Conservation (phyloP, 352 stramenopile genomes). For the Phytophthora uliginosa region DNA sequence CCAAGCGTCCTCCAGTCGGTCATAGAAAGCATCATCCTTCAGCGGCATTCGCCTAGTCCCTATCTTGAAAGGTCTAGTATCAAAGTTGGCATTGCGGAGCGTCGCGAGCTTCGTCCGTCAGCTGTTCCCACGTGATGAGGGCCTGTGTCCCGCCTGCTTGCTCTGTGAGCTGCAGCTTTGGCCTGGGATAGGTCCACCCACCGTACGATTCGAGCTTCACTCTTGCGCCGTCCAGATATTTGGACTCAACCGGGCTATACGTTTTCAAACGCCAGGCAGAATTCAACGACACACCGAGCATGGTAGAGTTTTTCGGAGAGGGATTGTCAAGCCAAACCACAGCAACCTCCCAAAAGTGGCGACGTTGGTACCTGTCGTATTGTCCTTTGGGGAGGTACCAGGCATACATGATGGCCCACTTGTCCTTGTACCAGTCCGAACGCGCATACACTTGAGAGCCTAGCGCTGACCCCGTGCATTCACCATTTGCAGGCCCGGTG, state of each 20-base stretch:
- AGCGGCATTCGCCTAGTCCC: conserved; percentile 23
- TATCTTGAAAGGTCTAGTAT: neutral
- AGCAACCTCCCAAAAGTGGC: conserved; percentile 48
- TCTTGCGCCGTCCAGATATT: conserved; percentile 25
- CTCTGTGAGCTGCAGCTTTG: conserved; percentile 25
- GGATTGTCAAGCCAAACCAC: conserved; percentile 54
- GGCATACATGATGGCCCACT: neutral
- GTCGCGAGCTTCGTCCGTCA: conserved; percentile 15
- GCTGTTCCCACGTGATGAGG: conserved; percentile 30
- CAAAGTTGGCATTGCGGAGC: conserved; percentile 30
- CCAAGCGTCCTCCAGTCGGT: conserved; percentile 25
- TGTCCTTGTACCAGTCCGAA: neutral
- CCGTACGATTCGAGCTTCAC: conserved; percentile 30
- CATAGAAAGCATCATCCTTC: conserved; percentile 32
- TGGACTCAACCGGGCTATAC: conserved; percentile 5
- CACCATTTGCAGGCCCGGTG: neutral
- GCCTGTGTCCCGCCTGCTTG: conserved; percentile 16
- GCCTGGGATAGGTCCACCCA: neutral
- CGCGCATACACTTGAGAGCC: neutral
- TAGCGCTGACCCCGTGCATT: neutral
- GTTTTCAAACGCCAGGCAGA: conserved; percentile 11
- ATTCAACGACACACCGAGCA: conserved; percentile 26
- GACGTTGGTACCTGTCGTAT: neutral
- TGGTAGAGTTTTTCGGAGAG: conserved; percentile 15
- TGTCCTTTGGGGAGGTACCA: conserved; percentile 13